These are phyloP conservation scores for Fomes fomentarius DNA, from an alignment of 1,284 basidiomycete genomes.

Conservation along the genomic window DNA sequence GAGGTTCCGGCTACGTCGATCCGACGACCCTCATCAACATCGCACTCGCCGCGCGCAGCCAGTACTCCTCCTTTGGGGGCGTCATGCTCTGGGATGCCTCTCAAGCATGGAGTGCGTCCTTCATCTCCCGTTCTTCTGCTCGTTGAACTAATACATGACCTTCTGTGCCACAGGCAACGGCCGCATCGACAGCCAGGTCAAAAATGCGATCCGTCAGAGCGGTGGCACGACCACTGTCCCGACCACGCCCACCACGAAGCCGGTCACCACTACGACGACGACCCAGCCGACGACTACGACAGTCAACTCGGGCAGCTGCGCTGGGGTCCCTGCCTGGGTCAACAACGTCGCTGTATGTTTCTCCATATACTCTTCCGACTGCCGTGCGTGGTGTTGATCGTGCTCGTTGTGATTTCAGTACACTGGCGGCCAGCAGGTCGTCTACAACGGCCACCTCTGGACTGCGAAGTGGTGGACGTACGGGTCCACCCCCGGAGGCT, in stretches of 20 bases:
- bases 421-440: too few relatives aligned
- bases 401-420: constrained; percentile 45
- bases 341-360: constrained; percentile 44
- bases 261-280: constrained; percentile 30
- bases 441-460: constrained; percentile 57
- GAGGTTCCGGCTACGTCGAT: constrained; percentile 55
- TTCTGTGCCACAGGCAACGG: constrained; percentile 59
- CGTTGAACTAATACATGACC: constrained; percentile 50
- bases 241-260: constrained; percentile 29
- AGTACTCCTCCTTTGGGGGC: constrained; percentile 67
- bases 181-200: too few relatives aligned
- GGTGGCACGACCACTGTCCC: constrained; percentile 28
- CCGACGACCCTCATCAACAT: constrained; percentile 47
- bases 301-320: constrained; percentile 45
- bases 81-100: constrained; percentile 73
- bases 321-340: constrained; percentile 49
- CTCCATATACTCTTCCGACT: too few relatives aligned
- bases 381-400: background rate
- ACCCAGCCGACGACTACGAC: too few relatives aligned
- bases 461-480: constrained; percentile 62
- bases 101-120: too few relatives aligned
- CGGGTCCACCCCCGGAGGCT: constrained; percentile 46
- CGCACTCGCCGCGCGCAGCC: constrained; percentile 42
- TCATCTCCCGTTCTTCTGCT: background rate
- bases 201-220: constrained; percentile 43